These are phyloP conservation scores for Medicago lupulina DNA, from an alignment of 306 rosid species.

Conservation along the genomic window DNA sequence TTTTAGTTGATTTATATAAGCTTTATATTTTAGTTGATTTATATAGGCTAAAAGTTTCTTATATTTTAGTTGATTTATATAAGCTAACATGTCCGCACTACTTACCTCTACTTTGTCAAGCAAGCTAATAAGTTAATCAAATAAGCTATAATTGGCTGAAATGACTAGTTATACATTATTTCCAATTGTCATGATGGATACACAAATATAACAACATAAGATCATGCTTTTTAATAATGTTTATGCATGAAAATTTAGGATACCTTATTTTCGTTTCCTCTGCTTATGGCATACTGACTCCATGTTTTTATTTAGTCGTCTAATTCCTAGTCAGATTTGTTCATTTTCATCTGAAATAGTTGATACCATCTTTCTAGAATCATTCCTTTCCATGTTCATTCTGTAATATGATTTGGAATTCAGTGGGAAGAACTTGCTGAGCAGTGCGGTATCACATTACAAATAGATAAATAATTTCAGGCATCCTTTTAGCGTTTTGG, in stretches of 20 bases:
- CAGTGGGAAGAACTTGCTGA: not conserved
- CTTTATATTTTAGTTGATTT: not conserved
- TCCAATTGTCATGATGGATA: not conserved
- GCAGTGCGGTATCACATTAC: conserved; percentile 5
- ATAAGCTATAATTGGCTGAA: not conserved
- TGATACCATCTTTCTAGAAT: conserved; percentile 10
- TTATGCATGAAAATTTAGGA: not conserved
- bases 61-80: too few relatives aligned
- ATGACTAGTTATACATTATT: not conserved
- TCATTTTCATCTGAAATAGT: not conserved
- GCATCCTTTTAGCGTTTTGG: conserved; percentile 12
- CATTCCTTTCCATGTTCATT: not conserved
- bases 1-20: not conserved
- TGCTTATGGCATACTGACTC: too few relatives aligned
- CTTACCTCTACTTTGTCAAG: too few relatives aligned
- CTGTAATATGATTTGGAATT: not conserved
- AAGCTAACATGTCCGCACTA: too few relatives aligned
- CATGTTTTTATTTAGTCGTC: too few relatives aligned
- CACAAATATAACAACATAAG: not conserved
- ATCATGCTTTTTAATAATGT: not conserved
- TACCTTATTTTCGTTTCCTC: too few relatives aligned
- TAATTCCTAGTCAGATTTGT: too few relatives aligned
- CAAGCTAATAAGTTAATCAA: too few relatives aligned
- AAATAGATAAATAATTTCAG: not conserved
- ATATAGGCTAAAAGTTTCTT: too few relatives aligned